A percentile compares a stretch with the other conserved stretches of the same genome.
Conservation (phyloP, 345 rosid genomes). For the Citrus trifoliata region DNA sequence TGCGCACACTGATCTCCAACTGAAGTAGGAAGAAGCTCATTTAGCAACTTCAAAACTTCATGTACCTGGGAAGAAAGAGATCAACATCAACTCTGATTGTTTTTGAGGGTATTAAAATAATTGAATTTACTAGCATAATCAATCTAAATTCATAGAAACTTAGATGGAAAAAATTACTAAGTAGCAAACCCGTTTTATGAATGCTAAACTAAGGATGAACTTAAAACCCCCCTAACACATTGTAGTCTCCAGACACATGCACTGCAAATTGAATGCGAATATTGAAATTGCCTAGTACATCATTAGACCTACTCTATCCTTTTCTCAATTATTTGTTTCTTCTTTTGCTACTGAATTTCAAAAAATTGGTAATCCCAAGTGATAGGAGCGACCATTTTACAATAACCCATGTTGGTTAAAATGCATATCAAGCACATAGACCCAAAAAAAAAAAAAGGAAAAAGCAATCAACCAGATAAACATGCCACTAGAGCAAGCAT, state of each 20-base stretch:
- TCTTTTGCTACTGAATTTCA: background rate
- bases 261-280: background rate
- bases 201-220: background rate
- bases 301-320: background rate
- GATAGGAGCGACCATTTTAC: background rate
- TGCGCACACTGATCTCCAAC: slow-evolving; percentile 37
- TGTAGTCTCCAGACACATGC: background rate
- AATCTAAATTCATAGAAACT: background rate
- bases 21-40: slow-evolving; percentile 73
- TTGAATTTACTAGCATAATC: background rate
- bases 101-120: background rate
- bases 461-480: background rate
- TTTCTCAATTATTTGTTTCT: background rate
- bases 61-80: slow-evolving; percentile 50
- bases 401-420: no score
- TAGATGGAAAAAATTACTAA: background rate
- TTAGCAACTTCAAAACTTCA: slow-evolving; percentile 87
- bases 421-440: background rate
- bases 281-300: background rate
- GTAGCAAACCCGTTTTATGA: background rate
- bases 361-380: background rate
- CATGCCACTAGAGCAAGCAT: background rate
- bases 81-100: background rate
- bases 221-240: background rate
- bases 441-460: background rate